Conservation (phyloP, 495 filamentous ascomycete genomes). For the Hyaloscypha finlandica region DNA sequence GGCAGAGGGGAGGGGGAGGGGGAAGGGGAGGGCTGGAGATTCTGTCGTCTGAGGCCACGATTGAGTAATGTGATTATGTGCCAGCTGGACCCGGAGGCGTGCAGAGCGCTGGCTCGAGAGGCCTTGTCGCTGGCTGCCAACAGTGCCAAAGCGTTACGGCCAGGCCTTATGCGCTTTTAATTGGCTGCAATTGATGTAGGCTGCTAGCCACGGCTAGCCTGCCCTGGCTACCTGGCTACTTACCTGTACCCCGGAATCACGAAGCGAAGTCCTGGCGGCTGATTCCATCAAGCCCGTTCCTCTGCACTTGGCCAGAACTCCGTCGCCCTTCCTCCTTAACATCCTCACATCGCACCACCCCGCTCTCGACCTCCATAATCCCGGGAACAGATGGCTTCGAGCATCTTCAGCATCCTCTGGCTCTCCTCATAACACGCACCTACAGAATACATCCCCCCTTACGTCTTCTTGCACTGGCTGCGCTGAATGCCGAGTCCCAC, state of each 20-base stretch:
- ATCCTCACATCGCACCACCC: not conserved
- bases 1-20: not conserved
- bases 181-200: not conserved
- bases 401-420: constrained; percentile 10
- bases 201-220: too few species aligned
- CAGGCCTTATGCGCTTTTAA: not conserved
- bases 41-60: too few species aligned
- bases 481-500: constrained; percentile 26
- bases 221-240: too few species aligned
- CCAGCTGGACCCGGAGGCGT: not conserved
- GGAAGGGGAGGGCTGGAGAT: too few species aligned
- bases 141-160: too few species aligned
- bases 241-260: too few species aligned
- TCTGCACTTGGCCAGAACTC: not conserved
- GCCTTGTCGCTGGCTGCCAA: not conserved
- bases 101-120: not conserved
- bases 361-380: not conserved
- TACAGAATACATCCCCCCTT: not conserved
- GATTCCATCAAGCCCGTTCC: not conserved
- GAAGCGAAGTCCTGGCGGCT: too few species aligned
- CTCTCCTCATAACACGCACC: constrained; percentile 24
- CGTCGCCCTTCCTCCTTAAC: not conserved
- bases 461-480: constrained; percentile 21
- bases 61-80: not conserved
- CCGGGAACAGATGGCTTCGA: constrained; percentile 27